Base-by-base conservation (phyloP, 257 asterid species). In the Avicennia marina region DNA sequence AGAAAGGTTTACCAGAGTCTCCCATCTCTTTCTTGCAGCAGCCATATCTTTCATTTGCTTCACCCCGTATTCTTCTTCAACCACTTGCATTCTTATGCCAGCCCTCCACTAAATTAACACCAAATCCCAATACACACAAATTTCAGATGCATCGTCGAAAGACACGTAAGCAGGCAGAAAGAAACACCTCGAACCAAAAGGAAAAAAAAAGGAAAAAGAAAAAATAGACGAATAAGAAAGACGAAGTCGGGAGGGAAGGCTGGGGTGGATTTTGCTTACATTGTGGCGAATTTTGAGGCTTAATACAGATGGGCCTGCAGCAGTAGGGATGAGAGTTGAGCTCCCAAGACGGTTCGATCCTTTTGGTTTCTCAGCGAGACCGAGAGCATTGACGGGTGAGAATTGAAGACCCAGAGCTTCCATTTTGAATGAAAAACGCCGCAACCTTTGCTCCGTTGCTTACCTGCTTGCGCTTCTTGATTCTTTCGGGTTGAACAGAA, bases 21-120 rank as follows among this genome's bases (percentile, higher is more conserved):
- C 98, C 98, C 98, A 91, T 91, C 98, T 81, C 84, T 75, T 85
- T 63, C 76, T 83, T 45, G 98, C 95, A 48, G 98, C 98, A 67
- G 98, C 95, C 96, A 91, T 81, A 62, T 91, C 98, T 64, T 69
- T 88, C 81, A 81, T 67, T 75, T 91, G 98, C 87, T 88, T 85
- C 77, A 88, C 80, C 74, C 88, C 98, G 61, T 64, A 85, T 71
- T 88, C 95, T 69, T 91, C 95, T 47, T 81, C 88, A 62, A 78
- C 90, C 12, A 76, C 89, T 73, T 87, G 94, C 90, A 85, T 72
- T 75, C 83, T 78, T 71, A 73, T 72, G 24, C 43, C 76, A 54
- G 71, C 53, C 64, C 71, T 72, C 50, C 45, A 52, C 94, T 80
- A 76, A 53, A 70, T 39, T 6, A 58, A 71, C 69, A 40, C 56